Evolutionary conservation across 345 rosid species (phyloP), one percentile per base, ranked within the genome.

Genomic region (Stellera chamaejasme): DNA sequence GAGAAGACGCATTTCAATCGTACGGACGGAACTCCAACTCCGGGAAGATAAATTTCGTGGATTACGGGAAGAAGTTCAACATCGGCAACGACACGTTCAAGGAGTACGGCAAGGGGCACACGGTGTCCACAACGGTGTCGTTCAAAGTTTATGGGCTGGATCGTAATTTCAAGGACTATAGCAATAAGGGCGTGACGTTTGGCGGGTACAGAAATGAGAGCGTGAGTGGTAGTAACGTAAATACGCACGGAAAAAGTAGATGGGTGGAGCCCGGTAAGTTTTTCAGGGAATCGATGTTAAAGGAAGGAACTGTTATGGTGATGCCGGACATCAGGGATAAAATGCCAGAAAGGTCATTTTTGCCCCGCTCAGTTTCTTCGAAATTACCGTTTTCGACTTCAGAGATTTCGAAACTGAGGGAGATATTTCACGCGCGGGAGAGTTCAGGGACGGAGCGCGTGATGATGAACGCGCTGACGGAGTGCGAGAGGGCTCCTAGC

Each of bases 321-420:
- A 77, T 86, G 95, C 95, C 95, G 10, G 88, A 86, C 66, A 75
- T 86, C 2, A 48, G 43, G 1, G 95, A 86, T 55, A 81, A 79
- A 54, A 79, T 83, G 95, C 90, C 95, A 0, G 41, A 59, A 64
- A 81, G 95, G 74, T 74, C 95, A 45, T 86, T 86, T 76, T 63
- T 86, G 57, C 95, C 95, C 70, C 79, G 82, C 11, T 0, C 61
- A 2, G 72, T 86, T 15, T 50, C 51, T 11, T 72, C 82, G 2
- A 79, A 72, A 62, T 52, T 86, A 58, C 87, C 95, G 0, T 79
- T 81, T 64, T 70, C 95, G 7, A 72, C 77, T 14, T 55, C 76
- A 0, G 41, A 6, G 2, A 10, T 76, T 5, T 4, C 48, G 0
- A 72, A 50, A 16, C 11, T 77, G 44, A 77, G 64, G 73, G 54